Base-by-base conservation (phyloP, 345 rosid species). In the Limnanthes douglasii region DNA sequence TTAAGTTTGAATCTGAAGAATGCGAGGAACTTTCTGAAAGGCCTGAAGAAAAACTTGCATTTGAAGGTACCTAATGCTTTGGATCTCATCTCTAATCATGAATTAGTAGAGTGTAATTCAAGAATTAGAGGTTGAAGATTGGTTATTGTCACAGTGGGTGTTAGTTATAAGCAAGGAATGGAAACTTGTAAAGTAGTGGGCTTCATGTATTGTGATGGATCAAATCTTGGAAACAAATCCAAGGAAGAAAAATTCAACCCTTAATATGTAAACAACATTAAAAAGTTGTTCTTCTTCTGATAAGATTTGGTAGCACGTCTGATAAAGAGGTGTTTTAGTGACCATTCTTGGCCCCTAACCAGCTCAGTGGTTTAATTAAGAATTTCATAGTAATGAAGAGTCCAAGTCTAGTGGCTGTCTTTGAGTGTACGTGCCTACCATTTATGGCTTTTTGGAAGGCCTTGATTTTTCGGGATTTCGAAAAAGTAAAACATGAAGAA, bases 11-110 rank as follows among this genome's bases (percentile, higher is more conserved):
- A 59, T 24, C 51, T 65, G 65, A 70, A 65, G 60, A 20, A 11
- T 26, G 31, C 25, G 26, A 57, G 29, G 12, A 72, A 58, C 39
- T 59, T 62, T 46, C 31, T 72, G 64, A 64, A 70, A 49, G 67
- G 70, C 4, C 22, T 61, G 11, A 70, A n/a, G n/a, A n/a, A 44
- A 68, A 80, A 61, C 77, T 70, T 75, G 54, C 69, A 48, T 61
- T 37, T 63, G 43, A 70, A 66, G 77, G 66, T 55, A 62, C 51
- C 43, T 29, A 70, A 59, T 63, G 69, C 45, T 56, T 72, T 75
- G 58, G 61, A 43, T 70, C 61, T 70, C 66, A 56, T 58, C 11
- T 55, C 16, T 37, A 48, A 56, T 37, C 57, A 51, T 51, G 41
- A 22, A n/a, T 18, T 15, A 21, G 26, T 18, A 10, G 58, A 53